These are phyloP conservation scores for Trichoderma atroviride DNA, from an alignment of 2,329 filamentous ascomycete species.

Conservation along the genomic window DNA sequence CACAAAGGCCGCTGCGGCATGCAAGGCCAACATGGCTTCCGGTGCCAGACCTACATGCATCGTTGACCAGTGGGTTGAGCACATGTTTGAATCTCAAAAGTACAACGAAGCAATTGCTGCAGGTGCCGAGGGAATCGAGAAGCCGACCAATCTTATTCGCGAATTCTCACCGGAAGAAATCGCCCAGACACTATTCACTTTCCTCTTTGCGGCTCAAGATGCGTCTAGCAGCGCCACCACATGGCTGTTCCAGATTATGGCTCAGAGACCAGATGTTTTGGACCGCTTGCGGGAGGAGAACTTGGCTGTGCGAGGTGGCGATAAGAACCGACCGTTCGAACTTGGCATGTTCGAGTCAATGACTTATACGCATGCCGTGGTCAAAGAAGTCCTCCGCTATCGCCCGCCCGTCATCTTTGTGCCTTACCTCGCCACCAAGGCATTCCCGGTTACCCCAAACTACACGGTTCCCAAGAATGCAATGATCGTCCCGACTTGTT, in stretches of 20 bases:
- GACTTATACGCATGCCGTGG: constrained; percentile 13
- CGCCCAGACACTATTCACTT: constrained; percentile 16
- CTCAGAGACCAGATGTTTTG: constrained; percentile 15
- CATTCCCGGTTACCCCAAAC: constrained; percentile 12
- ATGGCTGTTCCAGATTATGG: constrained; percentile 20
- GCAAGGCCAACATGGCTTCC: constrained; percentile 17
- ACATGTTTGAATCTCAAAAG: constrained; percentile 5
- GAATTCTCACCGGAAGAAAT: constrained; percentile 17
- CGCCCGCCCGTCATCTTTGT: constrained; percentile 19
- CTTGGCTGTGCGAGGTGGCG: constrained; percentile 4
- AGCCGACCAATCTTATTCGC: constrained; percentile 19
- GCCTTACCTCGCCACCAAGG: constrained; percentile 7
- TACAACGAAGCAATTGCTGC: constrained; percentile 14
- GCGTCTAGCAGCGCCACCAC: constrained; percentile 17
- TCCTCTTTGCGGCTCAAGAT: constrained; percentile 22
- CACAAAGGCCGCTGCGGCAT: constrained; percentile 14
- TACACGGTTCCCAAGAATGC: constrained; percentile 20
- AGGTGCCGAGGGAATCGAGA: constrained; percentile 1
- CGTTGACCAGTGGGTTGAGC: constrained; percentile 15
- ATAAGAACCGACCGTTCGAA: not conserved
- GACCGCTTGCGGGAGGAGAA: constrained; percentile 16
- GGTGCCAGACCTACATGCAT: constrained; percentile 15
- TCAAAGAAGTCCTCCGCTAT: constrained; percentile 15
- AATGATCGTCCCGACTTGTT: constrained; percentile 13
- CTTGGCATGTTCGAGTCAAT: constrained; percentile 15